phyloP scores from a whole-genome alignment of 2,329 filamentous ascomycete species.

The Botrytis squamosa region DNA sequence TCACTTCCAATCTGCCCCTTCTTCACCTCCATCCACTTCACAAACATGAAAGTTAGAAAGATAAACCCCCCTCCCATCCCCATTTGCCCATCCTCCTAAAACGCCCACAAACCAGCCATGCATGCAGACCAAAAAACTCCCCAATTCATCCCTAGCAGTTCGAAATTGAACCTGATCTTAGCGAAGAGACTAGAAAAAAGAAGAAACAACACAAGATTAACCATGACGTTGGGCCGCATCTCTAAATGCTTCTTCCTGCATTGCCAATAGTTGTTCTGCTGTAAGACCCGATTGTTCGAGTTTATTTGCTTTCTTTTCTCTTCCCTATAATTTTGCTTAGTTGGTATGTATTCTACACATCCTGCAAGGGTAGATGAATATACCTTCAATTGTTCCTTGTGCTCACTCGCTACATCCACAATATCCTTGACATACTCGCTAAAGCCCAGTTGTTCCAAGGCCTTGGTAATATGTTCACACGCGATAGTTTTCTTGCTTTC shows the following conservation, averaged over 20 bases:
- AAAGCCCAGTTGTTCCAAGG: conserved; percentile 89
- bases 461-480: conserved; percentile 95
- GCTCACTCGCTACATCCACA: conserved; percentile 80
- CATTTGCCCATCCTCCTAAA: not conserved
- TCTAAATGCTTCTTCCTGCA: conserved; percentile 90
- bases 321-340: conserved; percentile 55
- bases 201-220: not conserved
- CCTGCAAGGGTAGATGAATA: conserved; percentile 33
- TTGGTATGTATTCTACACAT: conserved; percentile 10
- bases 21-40: not conserved
- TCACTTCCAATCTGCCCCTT: not conserved
- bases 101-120: conserved; percentile 19
- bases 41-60: conserved; percentile 7
- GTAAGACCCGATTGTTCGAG: conserved; percentile 92
- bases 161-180: conserved; percentile 2
- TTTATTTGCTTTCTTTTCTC: conserved; percentile 96
- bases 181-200: conserved; percentile 5
- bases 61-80: not conserved
- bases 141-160: conserved; percentile 5
- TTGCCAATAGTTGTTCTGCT: conserved; percentile 81
- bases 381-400: conserved; percentile 92
- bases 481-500: conserved; percentile 99
- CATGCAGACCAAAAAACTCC: conserved; percentile 17
- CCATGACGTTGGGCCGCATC: conserved; percentile 53
- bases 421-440: conserved; percentile 88